Evolutionary conservation across 2,329 filamentous ascomycete genomes (phyloP), one percentile per base, ranked within the genome.

Genomic region (Ceratocystis papillata): DNA sequence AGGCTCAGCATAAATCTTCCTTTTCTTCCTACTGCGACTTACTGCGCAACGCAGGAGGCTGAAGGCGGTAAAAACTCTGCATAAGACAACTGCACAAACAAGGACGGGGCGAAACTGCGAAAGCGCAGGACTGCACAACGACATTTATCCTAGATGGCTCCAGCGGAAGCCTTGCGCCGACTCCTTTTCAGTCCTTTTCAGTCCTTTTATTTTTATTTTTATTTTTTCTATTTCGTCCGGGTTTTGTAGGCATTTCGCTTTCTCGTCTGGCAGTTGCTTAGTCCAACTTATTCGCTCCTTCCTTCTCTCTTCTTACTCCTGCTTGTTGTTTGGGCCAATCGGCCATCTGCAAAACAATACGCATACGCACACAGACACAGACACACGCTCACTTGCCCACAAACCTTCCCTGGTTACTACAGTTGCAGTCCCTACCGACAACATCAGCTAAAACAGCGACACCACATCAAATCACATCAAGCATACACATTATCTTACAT

Each of bases 51-150:
- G 28, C 55, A 59, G 30, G 55, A 59, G 55, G 33, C 55, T 33
- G 10, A 59, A 59, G 55, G 55, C 55, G 55, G 55, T 59, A 59
- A 59, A 59, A 59, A 28, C 55, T 59, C 55, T 59, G 55, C 55
- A 59, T 37, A 59, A 59, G 55, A 59, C 55, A 59, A 28, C 55
- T 59, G 25, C 55, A 59, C 28, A 59, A 37, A 37, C 20, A 25
- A 41, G 37, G 22, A 53, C 22, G 7, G n/a, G 12, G 15, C 28
- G 37, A 10, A 41, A 12, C 10, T 41, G 3, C 37, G 37, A 41
- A 15, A 41, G 10, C 37, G 37, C 37, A 41, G 37, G 37, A 59
- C 55, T 37, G 55, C 55, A 59, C 30, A 37, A 12, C 28, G 55
- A 30, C 55, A n/a, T 37, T 37, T 17, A 17, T 59, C n/a, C 33